Evolutionary conservation across 768 basidiomycete species (phyloP).

Genomic region (Polyporus arcularius): DNA sequence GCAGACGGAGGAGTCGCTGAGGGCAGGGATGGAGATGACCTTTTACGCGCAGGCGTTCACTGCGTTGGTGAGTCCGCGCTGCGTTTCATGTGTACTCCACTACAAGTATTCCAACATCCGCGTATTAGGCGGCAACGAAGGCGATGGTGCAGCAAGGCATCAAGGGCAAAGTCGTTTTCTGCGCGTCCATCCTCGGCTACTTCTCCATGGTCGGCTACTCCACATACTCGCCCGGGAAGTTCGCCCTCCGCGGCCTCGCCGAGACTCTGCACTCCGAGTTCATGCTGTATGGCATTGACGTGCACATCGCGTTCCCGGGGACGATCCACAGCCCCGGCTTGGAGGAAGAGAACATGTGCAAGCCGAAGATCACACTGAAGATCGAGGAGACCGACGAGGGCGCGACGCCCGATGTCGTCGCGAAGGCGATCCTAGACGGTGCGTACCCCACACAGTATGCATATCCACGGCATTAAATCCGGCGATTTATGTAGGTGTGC

Average conservation of each 20-base stretch:
- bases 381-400: slow-evolving; percentile 77
- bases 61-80: slow-evolving; percentile 52
- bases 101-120: neutral
- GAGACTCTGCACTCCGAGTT: slow-evolving; percentile 83
- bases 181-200: slow-evolving; percentile 74
- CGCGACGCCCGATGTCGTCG: slow-evolving; percentile 62
- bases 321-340: slow-evolving; percentile 82
- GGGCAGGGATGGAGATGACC: slow-evolving; percentile 50
- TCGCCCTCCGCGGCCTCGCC: slow-evolving; percentile 81
- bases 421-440: slow-evolving; percentile 62
- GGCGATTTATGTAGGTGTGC: slow-evolving; percentile 52
- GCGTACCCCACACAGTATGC: neutral
- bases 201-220: slow-evolving; percentile 79
- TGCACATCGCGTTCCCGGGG: slow-evolving; percentile 82
- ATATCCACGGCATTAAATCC: too few species aligned
- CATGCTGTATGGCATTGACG: slow-evolving; percentile 70
- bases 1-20: slow-evolving; percentile 57
- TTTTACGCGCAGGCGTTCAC: slow-evolving; percentile 60
- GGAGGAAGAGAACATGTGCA: slow-evolving; percentile 75
- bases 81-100: too few species aligned
- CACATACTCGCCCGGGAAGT: slow-evolving; percentile 82
- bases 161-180: slow-evolving; percentile 72
- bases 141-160: slow-evolving; percentile 55
- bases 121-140: slow-evolving; percentile 60
- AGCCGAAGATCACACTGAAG: slow-evolving; percentile 71